phyloP scores from a whole-genome alignment of 352 stramenopile species.

The Pythium brassicae region DNA sequence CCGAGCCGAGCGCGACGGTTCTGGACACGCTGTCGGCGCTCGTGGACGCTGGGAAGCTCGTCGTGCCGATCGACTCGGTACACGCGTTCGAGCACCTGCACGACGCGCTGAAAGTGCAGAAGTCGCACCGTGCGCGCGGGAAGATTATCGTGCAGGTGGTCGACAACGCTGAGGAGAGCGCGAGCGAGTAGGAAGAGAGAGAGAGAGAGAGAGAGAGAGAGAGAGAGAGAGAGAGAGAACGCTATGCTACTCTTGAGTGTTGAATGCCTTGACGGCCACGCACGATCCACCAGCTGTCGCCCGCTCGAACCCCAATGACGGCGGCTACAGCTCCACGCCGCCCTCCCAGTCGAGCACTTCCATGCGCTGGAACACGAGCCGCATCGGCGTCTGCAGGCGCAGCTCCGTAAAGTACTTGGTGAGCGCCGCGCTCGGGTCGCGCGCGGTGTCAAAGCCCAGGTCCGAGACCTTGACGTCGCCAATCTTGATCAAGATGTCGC shows the following conservation, averaged over 20 bases:
- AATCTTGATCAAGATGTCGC: slow-evolving; percentile 63
- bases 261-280: too few relatives aligned
- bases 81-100: slow-evolving; percentile 1
- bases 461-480: slow-evolving; percentile 54
- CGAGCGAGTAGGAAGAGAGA: too few relatives aligned
- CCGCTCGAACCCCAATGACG: neutral
- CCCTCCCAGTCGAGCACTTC: slow-evolving; percentile 59
- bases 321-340: slow-evolving; percentile 52
- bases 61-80: slow-evolving; percentile 1
- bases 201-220: too few relatives aligned
- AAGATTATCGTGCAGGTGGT: slow-evolving; percentile 3
- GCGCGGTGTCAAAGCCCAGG: slow-evolving; percentile 37
- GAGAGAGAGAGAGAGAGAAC: too few relatives aligned
- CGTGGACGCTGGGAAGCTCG: neutral
- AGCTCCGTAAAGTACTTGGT: slow-evolving; percentile 71
- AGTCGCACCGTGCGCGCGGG: neutral
- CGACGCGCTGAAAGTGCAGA: neutral
- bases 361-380: slow-evolving; percentile 69
- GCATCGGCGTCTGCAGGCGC: slow-evolving; percentile 44
- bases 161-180: slow-evolving; percentile 1
- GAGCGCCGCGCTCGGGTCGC: slow-evolving; percentile 38
- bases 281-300: neutral
- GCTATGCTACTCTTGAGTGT: too few relatives aligned
- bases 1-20: too few relatives aligned
- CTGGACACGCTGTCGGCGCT: neutral